A percentile compares a stretch with the other conserved stretches of the same genome.
These are phyloP conservation scores for Cyamopsis tetragonoloba DNA, from an alignment of 306 rosid genomes.

Conservation along the genomic window DNA sequence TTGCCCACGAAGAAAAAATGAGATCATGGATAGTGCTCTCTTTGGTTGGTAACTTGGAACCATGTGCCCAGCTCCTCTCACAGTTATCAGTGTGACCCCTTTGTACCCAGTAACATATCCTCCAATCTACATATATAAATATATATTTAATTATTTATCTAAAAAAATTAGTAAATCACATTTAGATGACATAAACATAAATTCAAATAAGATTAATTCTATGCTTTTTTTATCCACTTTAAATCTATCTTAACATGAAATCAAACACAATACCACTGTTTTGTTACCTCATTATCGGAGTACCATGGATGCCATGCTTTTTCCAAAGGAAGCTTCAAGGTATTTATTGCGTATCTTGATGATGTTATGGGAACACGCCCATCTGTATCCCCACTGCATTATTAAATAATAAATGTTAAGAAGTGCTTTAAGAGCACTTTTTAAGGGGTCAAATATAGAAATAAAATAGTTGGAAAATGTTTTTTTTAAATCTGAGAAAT, in stretches of 20 bases:
- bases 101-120: slow-evolving; percentile 54
- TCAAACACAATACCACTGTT: no score
- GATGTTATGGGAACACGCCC: slow-evolving; percentile 53
- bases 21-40: slow-evolving; percentile 47
- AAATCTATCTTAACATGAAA: no score
- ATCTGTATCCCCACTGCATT: slow-evolving; percentile 58
- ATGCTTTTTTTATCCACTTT: no score
- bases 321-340: slow-evolving; percentile 29
- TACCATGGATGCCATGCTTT: slow-evolving; percentile 59
- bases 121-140: slow-evolving; percentile 61
- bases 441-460: no score
- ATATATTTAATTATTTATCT: no score
- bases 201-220: no score
- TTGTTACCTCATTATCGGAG: slow-evolving; percentile 39
- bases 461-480: no score
- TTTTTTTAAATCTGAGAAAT: no score
- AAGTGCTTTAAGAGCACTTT: no score
- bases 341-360: slow-evolving; percentile 44
- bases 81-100: slow-evolving; percentile 44
- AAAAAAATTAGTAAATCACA: no score
- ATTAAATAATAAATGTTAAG: no score
- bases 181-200: no score
- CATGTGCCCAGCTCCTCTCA: slow-evolving; percentile 64
- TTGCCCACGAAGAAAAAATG: slow-evolving; percentile 35
- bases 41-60: slow-evolving; percentile 62